A percentile compares a stretch with the other conserved stretches of the same genome.
Conservation (phyloP, 257 asterid genomes). For the Plantago elongata region DNA sequence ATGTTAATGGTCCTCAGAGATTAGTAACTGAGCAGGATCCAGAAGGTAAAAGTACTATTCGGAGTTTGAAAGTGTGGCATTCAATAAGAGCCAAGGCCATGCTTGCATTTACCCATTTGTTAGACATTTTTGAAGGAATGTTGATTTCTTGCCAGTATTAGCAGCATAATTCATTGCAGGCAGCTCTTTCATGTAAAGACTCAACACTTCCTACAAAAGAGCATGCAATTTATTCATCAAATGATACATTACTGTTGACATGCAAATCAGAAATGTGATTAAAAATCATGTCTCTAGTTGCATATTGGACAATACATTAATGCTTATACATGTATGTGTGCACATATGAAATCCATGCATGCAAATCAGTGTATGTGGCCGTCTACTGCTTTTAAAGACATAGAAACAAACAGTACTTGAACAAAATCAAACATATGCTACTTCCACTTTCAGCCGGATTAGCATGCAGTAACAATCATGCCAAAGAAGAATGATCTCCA, state of each 20-base stretch:
- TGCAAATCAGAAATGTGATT: background rate
- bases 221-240: background rate
- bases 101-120: conserved; percentile 59
- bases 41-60: too few species aligned
- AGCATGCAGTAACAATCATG: too few species aligned
- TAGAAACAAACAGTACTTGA: too few species aligned
- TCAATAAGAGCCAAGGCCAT: conserved; percentile 7
- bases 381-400: too few species aligned
- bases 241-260: background rate
- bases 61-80: background rate
- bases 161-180: conserved; percentile 93
- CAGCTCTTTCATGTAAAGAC: conserved; percentile 66
- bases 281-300: background rate
- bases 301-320: background rate
- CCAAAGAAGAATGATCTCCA: too few species aligned
- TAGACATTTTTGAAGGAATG: conserved; percentile 77
- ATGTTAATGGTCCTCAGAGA: background rate
- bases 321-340: conserved; percentile 3
- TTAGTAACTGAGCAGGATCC: conserved; percentile 2
- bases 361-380: too few species aligned
- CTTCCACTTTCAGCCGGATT: too few species aligned
- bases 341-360: background rate
- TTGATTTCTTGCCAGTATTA: conserved; percentile 83
- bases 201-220: conserved; percentile 56
- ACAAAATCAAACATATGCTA: too few species aligned